Evolutionary conservation across 2,329 filamentous ascomycete genomes (phyloP).

Genomic region (Stagonosporopsis vannaccii): DNA sequence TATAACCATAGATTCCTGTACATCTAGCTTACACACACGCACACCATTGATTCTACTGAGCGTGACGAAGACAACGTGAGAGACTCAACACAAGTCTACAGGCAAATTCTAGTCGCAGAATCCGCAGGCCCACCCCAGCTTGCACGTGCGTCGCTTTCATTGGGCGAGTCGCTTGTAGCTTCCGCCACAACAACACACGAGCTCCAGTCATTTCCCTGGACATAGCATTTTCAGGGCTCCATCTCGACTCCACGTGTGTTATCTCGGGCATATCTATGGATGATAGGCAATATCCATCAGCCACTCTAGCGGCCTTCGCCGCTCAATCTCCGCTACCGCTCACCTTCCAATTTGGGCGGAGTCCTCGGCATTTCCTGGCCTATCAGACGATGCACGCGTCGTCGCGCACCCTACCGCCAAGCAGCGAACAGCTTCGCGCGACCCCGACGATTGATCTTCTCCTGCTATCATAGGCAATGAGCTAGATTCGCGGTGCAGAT

Average conservation of each 20-base stretch:
- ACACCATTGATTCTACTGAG: background rate
- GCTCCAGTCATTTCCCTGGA: constrained; percentile 4
- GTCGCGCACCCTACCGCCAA: constrained; percentile 12
- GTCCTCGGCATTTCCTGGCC: constrained; percentile 17
- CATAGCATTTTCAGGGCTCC: background rate
- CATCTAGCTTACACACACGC: too few species aligned
- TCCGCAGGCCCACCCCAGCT: background rate
- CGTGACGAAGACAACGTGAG: background rate
- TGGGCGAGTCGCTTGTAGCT: constrained; percentile 2
- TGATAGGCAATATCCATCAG: constrained; percentile 12
- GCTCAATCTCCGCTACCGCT: constrained; percentile 13
- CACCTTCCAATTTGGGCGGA: constrained; percentile 16
- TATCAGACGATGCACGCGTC: constrained; percentile 17
- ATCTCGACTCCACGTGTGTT: constrained; percentile 14
- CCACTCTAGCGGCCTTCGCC: constrained; percentile 14
- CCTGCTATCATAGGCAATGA: constrained; percentile 19
- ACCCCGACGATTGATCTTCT: constrained; percentile 10
- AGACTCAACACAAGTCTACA: background rate
- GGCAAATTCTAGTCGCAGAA: background rate
- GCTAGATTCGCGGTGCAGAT: constrained; percentile 14
- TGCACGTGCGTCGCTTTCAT: constrained; percentile 9
- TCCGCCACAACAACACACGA: constrained; percentile 1
- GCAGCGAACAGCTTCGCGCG: constrained; percentile 15
- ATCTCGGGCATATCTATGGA: constrained; percentile 17
- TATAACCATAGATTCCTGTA: too few species aligned